Base-by-base conservation (phyloP, 345 rosid genomes). In the Lumnitzera racemosa region DNA sequence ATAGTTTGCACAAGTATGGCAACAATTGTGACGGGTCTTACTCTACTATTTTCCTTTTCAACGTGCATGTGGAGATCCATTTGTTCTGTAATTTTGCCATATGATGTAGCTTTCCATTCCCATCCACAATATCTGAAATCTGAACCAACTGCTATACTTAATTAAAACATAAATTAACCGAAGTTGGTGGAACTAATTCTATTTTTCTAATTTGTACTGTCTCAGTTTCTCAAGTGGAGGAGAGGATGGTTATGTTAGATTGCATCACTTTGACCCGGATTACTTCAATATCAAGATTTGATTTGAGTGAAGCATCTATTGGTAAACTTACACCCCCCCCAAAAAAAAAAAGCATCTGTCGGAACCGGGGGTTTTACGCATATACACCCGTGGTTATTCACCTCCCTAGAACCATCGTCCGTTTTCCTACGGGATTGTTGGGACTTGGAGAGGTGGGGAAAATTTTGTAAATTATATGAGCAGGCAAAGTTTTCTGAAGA, bases 171-270 rank as follows among this genome's bases (percentile, higher is more conserved):
- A 36, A 5, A 36, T 36, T 36, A 36, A 36, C 43, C 11, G 9
- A 36, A 9, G 43, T 36, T 36, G 43, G 4, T 27, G 43, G 11
- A 36, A 4, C 43, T 36, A 9, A 36, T 36, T 56, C 2, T 15
- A 25, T 20, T 20, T 59, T 20, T 61, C 2, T 60, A 20, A 20
- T 51, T 61, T 20, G 23, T 9, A 48, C 53, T 31, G 13, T 51
- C 69, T 27, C 61, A 94, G 99, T 73, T 94, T 94, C 78, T 80
- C 99, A 1, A 90, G 96, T 63, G 99, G 97, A 62, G 99, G 97
- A 24, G 99, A 94, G 78, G 97, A 94, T 47, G 96, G 99, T 11
- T 94, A 86, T 48, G 99, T 94, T 43, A 81, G 99, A 67, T 67
- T 94, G 65, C 99, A 94, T 81, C 99, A 94, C 70, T 90, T 90